Base-by-base conservation (phyloP, 352 stramenopile genomes). In the Blastocystis sp. region DNA sequence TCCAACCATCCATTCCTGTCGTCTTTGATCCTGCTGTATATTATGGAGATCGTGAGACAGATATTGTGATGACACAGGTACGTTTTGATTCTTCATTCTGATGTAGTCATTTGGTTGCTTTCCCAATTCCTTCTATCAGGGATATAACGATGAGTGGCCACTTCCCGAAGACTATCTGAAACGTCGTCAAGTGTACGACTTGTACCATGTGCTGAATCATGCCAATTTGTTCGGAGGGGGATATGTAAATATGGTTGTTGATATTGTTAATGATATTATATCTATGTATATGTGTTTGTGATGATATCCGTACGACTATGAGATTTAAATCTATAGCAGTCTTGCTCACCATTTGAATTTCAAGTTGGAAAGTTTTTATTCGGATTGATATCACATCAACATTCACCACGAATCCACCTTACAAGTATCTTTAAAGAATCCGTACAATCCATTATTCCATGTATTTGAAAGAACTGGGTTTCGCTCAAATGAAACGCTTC, bases 221-320 rank as follows among this genome's bases (percentile, higher is more conserved):
- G 56, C 56, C 13, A 62, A 62, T 62, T 6, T 62, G 13, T 62
- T 62, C 15, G 56, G 56, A n/a, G 56, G 56, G 13, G 19, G 56
- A 5, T 62, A 62, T 62, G 56, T 62, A n/a, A 13, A 62, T 33
- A 15, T n/a, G 19, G 56, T 62, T 62, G 56, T 13, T 33, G 56
- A 62, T 33, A 62, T n/a, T 62, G 56, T 62, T 62, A 33, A 62
- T 62, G 27, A n/a, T 33, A 62, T 62, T 33, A n/a, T 62, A 62
- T 62, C 56, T n/a, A 48, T 48, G 40, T 48, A 9, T 9, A 48
- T 48, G 40, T 48, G 40, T 48, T 48, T 48, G 40, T 48, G 40
- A 48, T 48, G 40, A 48, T 9, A 48, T 48, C 40, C 40, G 40
- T 48, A 48, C 40, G 40, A 9, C 9, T 48, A 48, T 48, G 40